Evolutionary conservation across 2,329 filamentous ascomycete species (phyloP).

Genomic region (Akanthomyces lecanii): DNA sequence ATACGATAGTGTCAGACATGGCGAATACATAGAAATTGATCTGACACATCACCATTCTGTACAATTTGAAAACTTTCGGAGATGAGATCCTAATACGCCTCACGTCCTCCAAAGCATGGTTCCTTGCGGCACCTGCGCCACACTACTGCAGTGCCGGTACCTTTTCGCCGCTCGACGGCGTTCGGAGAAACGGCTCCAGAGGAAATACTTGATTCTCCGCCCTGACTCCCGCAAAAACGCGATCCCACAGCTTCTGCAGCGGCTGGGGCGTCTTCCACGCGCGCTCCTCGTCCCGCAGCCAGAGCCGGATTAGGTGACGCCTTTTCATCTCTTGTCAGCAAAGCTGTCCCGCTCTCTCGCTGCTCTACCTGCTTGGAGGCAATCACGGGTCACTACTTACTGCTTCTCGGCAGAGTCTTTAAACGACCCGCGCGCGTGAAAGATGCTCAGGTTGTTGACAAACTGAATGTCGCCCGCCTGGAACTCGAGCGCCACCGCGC

Average conservation of each 20-base stretch:
- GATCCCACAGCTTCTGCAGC: constrained; percentile 46
- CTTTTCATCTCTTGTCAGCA: constrained; percentile 21
- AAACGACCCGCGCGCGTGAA: constrained; percentile 51
- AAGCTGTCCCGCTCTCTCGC: neutral
- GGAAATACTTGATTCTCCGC: constrained; percentile 52
- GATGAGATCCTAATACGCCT: neutral
- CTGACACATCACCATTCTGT: neutral
- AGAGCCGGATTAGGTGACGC: constrained; percentile 46
- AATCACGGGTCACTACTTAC: constrained; percentile 29
- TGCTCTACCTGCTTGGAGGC: too few species aligned
- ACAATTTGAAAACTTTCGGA: neutral
- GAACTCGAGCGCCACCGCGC: constrained; percentile 42
- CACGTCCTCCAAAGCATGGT: too few species aligned
- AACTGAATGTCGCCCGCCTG: constrained; percentile 51
- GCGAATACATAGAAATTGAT: too few species aligned
- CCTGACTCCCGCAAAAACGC: constrained; percentile 49
- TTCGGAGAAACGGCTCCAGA: constrained; percentile 40
- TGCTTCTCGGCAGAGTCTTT: constrained; percentile 39
- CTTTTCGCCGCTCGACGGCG: neutral
- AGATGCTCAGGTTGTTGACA: constrained; percentile 51
- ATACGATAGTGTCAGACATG: too few species aligned
- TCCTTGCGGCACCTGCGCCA: too few species aligned
- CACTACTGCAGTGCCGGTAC: neutral
- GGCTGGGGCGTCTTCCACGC: constrained; percentile 45
- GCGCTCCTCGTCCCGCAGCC: constrained; percentile 46